Conservation (phyloP, 768 basidiomycete genomes). For the Leccinum rimulosum region DNA sequence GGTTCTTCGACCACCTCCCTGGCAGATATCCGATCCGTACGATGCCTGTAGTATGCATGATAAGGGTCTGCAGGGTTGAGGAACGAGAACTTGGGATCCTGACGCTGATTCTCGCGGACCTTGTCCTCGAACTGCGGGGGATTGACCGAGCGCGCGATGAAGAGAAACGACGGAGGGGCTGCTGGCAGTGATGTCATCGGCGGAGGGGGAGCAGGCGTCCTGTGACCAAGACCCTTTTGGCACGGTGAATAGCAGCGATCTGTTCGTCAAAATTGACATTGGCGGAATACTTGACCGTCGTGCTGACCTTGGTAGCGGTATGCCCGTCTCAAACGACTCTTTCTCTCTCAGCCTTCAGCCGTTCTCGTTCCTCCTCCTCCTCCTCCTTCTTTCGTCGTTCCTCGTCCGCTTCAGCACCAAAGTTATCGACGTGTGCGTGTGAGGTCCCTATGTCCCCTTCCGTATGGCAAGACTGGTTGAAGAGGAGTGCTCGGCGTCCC, state of each 20-base stretch:
- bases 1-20: slow-evolving; percentile 72
- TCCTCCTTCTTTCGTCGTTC: slow-evolving; percentile 66
- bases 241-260: too few relatives aligned
- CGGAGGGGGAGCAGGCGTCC: too few relatives aligned
- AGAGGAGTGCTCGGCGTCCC: slow-evolving; percentile 38
- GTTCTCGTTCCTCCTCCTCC: slow-evolving; percentile 81
- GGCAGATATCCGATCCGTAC: slow-evolving; percentile 76
- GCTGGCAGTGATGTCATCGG: too few relatives aligned
- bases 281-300: slow-evolving; percentile 28
- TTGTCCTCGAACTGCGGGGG: slow-evolving; percentile 91
- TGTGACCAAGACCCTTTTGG: too few relatives aligned
- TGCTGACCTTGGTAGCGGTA: slow-evolving; percentile 88
- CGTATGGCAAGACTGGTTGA: too few relatives aligned
- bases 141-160: slow-evolving; percentile 94
- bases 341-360: slow-evolving; percentile 78
- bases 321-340: slow-evolving; percentile 99
- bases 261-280: too few relatives aligned
- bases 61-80: slow-evolving; percentile 96
- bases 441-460: slow-evolving; percentile 34
- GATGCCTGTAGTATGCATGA: slow-evolving; percentile 96
- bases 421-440: slow-evolving; percentile 91
- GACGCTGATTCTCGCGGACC: slow-evolving; percentile 93
- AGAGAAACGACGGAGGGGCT: slow-evolving; percentile 31
- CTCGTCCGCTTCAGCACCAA: slow-evolving; percentile 92
- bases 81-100: slow-evolving; percentile 98